Evolutionary conservation across 192 early-diverging fungal species (phyloP).

Genomic region (Neocallimastix lanati): DNA sequence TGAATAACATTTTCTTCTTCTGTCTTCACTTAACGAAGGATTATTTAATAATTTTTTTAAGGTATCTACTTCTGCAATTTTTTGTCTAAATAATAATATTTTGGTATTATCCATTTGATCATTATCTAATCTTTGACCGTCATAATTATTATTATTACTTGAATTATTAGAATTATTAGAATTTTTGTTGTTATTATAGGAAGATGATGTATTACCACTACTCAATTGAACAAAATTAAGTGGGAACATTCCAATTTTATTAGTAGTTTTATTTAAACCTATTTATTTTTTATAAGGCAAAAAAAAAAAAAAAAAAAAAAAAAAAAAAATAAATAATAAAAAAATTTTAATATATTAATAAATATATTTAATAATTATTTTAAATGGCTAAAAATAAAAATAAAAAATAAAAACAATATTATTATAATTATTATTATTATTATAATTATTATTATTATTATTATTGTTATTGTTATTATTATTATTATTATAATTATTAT

Average conservation of each 20-base stretch:
- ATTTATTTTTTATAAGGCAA: no score
- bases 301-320: no score
- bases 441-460: no score
- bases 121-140: not conserved
- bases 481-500: no score
- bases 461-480: no score
- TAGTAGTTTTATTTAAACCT: not conserved
- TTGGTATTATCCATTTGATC: not conserved
- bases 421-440: no score
- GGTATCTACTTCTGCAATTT: not conserved
- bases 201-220: not conserved
- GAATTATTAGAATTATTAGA: no score
- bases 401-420: no score
- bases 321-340: no score
- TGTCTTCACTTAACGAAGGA: not conserved
- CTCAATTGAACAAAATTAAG: not conserved
- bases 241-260: not conserved
- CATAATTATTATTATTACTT: not conserved
- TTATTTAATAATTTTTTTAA: not conserved
- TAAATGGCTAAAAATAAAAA: no score
- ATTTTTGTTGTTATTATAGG: not conserved
- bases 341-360: no score
- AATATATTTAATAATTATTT: no score
- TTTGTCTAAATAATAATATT: not conserved
- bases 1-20: not conserved